Evolutionary conservation across 164 flowering plant species (phyloP), one percentile per base, ranked within the genome.

Genomic region (Aristolochia fimbriata): DNA sequence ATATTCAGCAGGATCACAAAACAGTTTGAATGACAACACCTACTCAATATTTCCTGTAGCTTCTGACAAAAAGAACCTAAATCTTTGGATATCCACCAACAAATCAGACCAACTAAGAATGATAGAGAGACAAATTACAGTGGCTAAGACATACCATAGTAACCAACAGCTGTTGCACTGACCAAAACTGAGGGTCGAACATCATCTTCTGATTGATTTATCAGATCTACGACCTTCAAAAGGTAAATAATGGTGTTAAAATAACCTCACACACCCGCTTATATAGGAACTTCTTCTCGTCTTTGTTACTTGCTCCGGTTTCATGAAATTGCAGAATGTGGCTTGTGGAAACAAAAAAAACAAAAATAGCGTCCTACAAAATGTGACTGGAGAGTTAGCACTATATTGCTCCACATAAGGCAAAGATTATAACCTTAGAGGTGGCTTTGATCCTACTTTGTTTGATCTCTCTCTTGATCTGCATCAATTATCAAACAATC

Each of bases 141-240:
- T 22, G 31, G 15, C 31, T 47, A 63, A 57, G 27, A 75, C 84
- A 22, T 51, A 92, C 96, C 98, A 73, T 92, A 92, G 77, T 87
- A 92, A 72, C 98, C 98, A 71, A 92, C 76, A 21, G 98, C 98
- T 19, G 96, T 87, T 61, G 98, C 96, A 65, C 94, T 92, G 58
- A 92, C 85, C 72, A 92, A 78, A 65, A 92, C 91, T 57, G 68
- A 59, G 17, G 98, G 96, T 46, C 81, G 82, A 65, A 57, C 69
- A 57, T 70, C 83, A 68, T 68, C 74, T 47, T 69, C 71, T 22
- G 81, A 74, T 45, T 53, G 62, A 67, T 87, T 89, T 61, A 85
- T 89, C 24, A 84, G 57, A 63, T 81, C 84, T 54, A 87, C 94
- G 67, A 92, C 91, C 98, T 92, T 78, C 73, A 80, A 47, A 63